phyloP scores from a whole-genome alignment of 495 filamentous ascomycete genomes.

The Aspergillus bridgeri region DNA sequence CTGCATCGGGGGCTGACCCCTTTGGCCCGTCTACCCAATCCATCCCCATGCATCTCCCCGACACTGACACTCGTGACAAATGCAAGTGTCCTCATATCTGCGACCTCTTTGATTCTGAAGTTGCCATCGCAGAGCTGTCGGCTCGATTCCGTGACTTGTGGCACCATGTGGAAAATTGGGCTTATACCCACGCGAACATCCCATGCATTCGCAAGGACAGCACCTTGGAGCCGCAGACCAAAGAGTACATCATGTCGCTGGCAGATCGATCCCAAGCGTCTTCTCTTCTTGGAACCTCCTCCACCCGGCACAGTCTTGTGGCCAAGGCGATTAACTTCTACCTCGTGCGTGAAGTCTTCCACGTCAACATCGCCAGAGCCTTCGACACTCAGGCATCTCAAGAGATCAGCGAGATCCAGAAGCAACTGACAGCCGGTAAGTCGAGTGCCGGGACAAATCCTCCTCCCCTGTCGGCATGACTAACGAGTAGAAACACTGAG shows the following conservation, averaged over 20 bases:
- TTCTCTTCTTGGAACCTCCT: conserved; percentile 16
- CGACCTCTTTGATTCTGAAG: conserved; percentile 2
- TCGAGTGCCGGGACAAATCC: neutral
- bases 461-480: neutral
- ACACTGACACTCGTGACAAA: neutral
- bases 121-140: conserved; percentile 7
- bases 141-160: conserved; percentile 9
- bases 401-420: conserved; percentile 15
- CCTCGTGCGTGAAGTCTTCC: conserved; percentile 19
- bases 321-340: conserved; percentile 25
- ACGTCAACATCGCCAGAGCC: conserved; percentile 11
- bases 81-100: neutral
- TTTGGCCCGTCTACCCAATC: neutral
- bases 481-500: neutral
- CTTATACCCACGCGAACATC: conserved; percentile 10
- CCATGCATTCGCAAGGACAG: conserved; percentile 17
- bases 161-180: conserved; percentile 9
- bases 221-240: conserved; percentile 10
- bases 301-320: conserved; percentile 19
- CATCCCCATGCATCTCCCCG: neutral
- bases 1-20: no score
- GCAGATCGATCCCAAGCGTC: conserved; percentile 13
- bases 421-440: conserved; percentile 14
- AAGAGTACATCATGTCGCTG: conserved; percentile 18
- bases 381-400: conserved; percentile 17